Conservation (phyloP, 2,329 filamentous ascomycete genomes). For the Zalaria sp. region DNA sequence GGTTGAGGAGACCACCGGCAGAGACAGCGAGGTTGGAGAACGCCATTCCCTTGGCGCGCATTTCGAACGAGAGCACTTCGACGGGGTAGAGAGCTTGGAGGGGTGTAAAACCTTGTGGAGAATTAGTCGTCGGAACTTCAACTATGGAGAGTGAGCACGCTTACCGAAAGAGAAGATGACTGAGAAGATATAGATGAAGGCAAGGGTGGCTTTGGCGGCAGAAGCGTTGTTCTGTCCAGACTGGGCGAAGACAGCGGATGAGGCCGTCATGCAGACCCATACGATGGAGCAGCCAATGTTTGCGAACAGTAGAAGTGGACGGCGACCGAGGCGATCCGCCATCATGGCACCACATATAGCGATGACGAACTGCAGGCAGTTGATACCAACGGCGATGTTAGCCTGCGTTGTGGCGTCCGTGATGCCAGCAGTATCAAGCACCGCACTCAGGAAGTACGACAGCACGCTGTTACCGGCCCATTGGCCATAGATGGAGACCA, state of each 20-base stretch:
- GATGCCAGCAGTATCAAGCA: slow-evolving; percentile 21
- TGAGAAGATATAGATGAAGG: slow-evolving; percentile 19
- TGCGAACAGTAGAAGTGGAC: slow-evolving; percentile 18
- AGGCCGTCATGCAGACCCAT: slow-evolving; percentile 26
- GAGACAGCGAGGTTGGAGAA: slow-evolving; percentile 29
- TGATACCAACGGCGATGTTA: slow-evolving; percentile 34
- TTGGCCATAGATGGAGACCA: slow-evolving; percentile 41
- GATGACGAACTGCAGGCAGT: slow-evolving; percentile 46
- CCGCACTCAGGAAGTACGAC: slow-evolving; percentile 25
- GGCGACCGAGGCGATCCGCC: slow-evolving; percentile 19
- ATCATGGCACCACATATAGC: slow-evolving; percentile 29
- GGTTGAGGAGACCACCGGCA: slow-evolving; percentile 27
- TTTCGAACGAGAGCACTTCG: slow-evolving; percentile 33
- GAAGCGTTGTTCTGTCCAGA: slow-evolving; percentile 12
- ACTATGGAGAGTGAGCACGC: no score
- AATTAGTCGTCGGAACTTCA: slow-evolving; percentile 2
- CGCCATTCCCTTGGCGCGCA: slow-evolving; percentile 30
- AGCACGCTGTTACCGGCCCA: slow-evolving; percentile 33
- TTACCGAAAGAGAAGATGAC: slow-evolving; percentile 17
- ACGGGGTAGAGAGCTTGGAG: slow-evolving; percentile 25
- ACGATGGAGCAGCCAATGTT: slow-evolving; percentile 21
- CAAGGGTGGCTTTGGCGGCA: slow-evolving; percentile 18
- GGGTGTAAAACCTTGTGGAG: slow-evolving; percentile 10
- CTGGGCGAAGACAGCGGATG: slow-evolving; percentile 11
- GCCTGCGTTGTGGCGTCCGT: slow-evolving; percentile 19